Conservation (phyloP, 1,284 basidiomycete species). For the Cutaneotrichosporon sp. region DNA sequence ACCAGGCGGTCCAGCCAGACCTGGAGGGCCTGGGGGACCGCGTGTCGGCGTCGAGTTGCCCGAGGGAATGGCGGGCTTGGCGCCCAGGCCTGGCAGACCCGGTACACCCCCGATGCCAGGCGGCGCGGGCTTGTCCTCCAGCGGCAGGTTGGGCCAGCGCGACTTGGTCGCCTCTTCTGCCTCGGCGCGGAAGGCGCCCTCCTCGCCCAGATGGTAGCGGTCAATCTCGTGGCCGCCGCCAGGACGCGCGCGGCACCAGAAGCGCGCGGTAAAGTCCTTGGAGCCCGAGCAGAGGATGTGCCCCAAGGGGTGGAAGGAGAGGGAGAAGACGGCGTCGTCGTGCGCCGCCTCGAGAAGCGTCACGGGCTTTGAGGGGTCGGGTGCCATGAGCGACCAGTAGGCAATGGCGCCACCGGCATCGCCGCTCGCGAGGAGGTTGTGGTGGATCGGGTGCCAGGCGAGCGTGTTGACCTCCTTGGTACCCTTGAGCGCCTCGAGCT, state of each 20-base stretch:
- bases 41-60: constrained; percentile 11
- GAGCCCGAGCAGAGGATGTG: constrained; percentile 89
- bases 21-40: constrained; percentile 1
- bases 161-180: constrained; percentile 47
- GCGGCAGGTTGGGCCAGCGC: constrained; percentile 20
- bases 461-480: constrained; percentile 92
- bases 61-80: constrained; percentile 1
- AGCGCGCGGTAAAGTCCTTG: constrained; percentile 96
- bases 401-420: constrained; percentile 90
- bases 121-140: constrained; percentile 4
- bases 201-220: constrained; percentile 51
- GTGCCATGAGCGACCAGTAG: constrained; percentile 78
- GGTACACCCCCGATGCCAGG: constrained; percentile 18
- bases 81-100: constrained; percentile 4
- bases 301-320: constrained; percentile 93
- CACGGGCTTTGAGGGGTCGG: constrained; percentile 61
- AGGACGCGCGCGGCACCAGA: constrained; percentile 84
- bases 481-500: constrained; percentile 84
- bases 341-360: constrained; percentile 87
- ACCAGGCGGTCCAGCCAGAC: constrained; percentile 10
- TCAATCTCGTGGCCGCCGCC: constrained; percentile 65
- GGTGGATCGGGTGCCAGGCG: constrained; percentile 94
- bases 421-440: constrained; percentile 81
- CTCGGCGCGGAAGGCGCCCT: constrained; percentile 45
- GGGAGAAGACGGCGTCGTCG: constrained; percentile 95